A percentile compares a stretch with the other conserved stretches of the same genome.
phyloP scores from a whole-genome alignment of 2,329 filamentous ascomycete species.

The Zasmidium cellare region DNA sequence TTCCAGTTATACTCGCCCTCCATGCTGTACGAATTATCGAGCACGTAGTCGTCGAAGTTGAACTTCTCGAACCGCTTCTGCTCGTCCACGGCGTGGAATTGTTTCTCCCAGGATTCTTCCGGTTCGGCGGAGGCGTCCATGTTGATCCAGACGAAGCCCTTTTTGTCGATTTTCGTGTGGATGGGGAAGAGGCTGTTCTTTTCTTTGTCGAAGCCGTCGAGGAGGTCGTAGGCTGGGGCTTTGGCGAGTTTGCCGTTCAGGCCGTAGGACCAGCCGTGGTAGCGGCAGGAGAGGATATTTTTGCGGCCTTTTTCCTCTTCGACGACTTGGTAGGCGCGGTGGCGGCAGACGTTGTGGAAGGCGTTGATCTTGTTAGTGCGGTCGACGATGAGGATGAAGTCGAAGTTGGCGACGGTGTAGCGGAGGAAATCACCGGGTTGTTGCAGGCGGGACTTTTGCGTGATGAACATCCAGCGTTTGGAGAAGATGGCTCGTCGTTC shows the following conservation, averaged over 20 bases:
- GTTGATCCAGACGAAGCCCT: slow-evolving; percentile 62
- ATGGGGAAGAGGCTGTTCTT: slow-evolving; percentile 59
- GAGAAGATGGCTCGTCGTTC: slow-evolving; percentile 48
- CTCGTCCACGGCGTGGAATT: slow-evolving; percentile 51
- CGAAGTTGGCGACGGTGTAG: slow-evolving; percentile 57
- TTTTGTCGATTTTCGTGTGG: slow-evolving; percentile 54
- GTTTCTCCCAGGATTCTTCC: slow-evolving; percentile 54
- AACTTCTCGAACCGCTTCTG: slow-evolving; percentile 49
- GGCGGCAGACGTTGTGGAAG: slow-evolving; percentile 65
- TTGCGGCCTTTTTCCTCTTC: slow-evolving; percentile 50
- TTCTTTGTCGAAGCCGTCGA: slow-evolving; percentile 57
- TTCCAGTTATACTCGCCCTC: slow-evolving; percentile 62
- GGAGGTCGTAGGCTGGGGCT: slow-evolving; percentile 59
- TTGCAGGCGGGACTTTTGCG: slow-evolving; percentile 31
- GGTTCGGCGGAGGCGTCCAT: slow-evolving; percentile 50
- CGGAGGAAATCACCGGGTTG: slow-evolving; percentile 42
- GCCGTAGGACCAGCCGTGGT: slow-evolving; percentile 65
- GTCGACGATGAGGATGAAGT: slow-evolving; percentile 56
- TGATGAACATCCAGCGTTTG: slow-evolving; percentile 37
- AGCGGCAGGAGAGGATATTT: slow-evolving; percentile 59
- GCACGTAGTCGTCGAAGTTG: slow-evolving; percentile 56
- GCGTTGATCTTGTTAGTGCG: slow-evolving; percentile 55
- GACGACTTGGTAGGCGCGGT: slow-evolving; percentile 62
- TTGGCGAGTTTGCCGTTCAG: slow-evolving; percentile 59
- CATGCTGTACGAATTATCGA: slow-evolving; percentile 60